Conservation (phyloP, 495 filamentous ascomycete genomes). For the Articulospora tetracladia region DNA sequence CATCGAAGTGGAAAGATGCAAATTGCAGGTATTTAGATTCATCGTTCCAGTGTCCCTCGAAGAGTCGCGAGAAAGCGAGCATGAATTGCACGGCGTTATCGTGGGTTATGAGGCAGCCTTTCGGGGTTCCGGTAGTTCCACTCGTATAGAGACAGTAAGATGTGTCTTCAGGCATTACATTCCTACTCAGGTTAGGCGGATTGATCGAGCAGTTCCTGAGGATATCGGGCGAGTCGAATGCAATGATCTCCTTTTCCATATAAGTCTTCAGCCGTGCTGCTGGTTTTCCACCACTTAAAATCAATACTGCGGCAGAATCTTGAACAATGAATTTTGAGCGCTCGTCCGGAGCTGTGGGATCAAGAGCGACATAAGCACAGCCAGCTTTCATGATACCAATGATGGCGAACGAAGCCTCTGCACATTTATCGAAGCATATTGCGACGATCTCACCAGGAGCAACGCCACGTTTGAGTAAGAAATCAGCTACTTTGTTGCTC, state of each 20-base stretch:
- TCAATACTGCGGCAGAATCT: constrained; percentile 52
- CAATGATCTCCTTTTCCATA: constrained; percentile 32
- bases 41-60: constrained; percentile 60
- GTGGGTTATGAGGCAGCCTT: constrained; percentile 74
- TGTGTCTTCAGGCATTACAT: constrained; percentile 40
- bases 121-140: constrained; percentile 77
- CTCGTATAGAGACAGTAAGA: constrained; percentile 79
- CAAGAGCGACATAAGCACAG: constrained; percentile 75
- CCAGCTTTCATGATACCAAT: constrained; percentile 79
- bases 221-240: constrained; percentile 30
- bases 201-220: constrained; percentile 26
- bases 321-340: constrained; percentile 61
- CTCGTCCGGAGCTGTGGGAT: constrained; percentile 56
- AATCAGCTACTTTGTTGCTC: constrained; percentile 56
- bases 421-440: constrained; percentile 77
- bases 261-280: constrained; percentile 27
- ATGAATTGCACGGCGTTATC: constrained; percentile 73
- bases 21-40: constrained; percentile 81
- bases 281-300: constrained; percentile 41
- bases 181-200: constrained; percentile 23
- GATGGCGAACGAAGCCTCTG: constrained; percentile 73
- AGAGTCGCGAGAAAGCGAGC: constrained; percentile 67
- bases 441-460: constrained; percentile 57
- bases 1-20: constrained; percentile 85
- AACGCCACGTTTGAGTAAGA: constrained; percentile 35